Conservation (phyloP, 1,139 yeast genomes). For the Candida sp. region DNA sequence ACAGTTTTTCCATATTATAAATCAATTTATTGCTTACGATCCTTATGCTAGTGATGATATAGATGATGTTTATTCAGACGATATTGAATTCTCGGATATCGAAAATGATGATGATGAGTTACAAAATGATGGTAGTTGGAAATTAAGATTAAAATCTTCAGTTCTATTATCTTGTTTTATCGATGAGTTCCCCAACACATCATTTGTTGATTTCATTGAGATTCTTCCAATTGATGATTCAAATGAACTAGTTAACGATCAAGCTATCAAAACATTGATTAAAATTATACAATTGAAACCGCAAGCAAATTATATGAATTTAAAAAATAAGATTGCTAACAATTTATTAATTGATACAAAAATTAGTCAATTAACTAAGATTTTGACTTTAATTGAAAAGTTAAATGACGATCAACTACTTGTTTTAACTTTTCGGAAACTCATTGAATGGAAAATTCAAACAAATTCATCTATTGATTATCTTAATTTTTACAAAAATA, state of each 20-base stretch:
- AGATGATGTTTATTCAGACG: constrained; percentile 40
- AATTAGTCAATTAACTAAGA: constrained; percentile 18
- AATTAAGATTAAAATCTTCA: constrained; percentile 56
- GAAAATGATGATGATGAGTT: constrained; percentile 21
- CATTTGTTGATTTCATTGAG: constrained; percentile 4
- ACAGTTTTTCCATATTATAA: constrained; percentile 13
- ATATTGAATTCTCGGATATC: constrained; percentile 38
- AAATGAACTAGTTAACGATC: constrained; percentile 37
- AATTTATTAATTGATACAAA: constrained; percentile 17
- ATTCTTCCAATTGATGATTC: constrained; percentile 27
- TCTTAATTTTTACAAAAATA: constrained; percentile 23
- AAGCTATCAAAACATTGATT: constrained; percentile 30
- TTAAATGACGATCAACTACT: constrained; percentile 18
- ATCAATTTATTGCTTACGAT: constrained; percentile 49
- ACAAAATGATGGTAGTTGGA: constrained; percentile 67
- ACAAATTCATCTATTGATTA: constrained; percentile 22
- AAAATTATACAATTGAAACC: constrained; percentile 11
- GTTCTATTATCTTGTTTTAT: constrained; percentile 41
- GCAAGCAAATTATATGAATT: not conserved
- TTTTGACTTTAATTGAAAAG: constrained; percentile 27
- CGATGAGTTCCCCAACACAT: constrained; percentile 24
- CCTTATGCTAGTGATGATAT: constrained; percentile 46
- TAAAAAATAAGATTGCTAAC: constrained; percentile 14
- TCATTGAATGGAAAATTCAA: constrained; percentile 14
- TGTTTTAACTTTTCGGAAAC: constrained; percentile 14